phyloP scores from a whole-genome alignment of 164 flowering plant species.

The Buxus sempervirens region DNA sequence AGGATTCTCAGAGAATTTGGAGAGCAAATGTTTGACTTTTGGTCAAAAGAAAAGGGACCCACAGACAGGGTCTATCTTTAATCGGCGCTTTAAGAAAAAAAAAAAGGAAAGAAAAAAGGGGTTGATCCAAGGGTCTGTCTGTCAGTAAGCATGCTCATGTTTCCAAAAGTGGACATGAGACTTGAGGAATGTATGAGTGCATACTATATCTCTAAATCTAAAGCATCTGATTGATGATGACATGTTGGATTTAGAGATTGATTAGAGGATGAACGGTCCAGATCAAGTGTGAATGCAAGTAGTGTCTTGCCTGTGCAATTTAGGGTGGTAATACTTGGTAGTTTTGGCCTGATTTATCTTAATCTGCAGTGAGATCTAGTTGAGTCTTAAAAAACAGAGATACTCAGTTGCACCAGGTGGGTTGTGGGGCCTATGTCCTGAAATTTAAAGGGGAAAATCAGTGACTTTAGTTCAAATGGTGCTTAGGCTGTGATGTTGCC shows the following conservation, averaged over 20 bases:
- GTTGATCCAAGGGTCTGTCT: slow-evolving; percentile 2
- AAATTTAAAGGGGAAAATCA: background rate
- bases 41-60: slow-evolving; percentile 40
- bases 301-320: no score
- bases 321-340: background rate
- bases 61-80: slow-evolving; percentile 13
- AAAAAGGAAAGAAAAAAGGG: background rate
- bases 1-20: slow-evolving; percentile 2
- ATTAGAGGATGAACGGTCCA: background rate
- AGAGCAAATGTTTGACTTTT: slow-evolving; percentile 26
- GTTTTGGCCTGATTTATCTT: background rate
- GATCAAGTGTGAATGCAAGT: no score
- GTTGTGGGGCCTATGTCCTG: background rate
- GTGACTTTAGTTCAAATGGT: slow-evolving; percentile 3
- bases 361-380: background rate
- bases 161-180: background rate
- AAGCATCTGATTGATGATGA: no score
- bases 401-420: background rate
- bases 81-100: background rate
- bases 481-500: slow-evolving; percentile 13
- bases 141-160: slow-evolving; percentile 7
- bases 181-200: background rate
- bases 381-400: background rate
- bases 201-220: background rate
- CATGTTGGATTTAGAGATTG: background rate